A percentile compares a stretch with the other conserved stretches of the same genome.
Conservation (phyloP, 2,329 filamentous ascomycete genomes). For the Xylaria sp. region DNA sequence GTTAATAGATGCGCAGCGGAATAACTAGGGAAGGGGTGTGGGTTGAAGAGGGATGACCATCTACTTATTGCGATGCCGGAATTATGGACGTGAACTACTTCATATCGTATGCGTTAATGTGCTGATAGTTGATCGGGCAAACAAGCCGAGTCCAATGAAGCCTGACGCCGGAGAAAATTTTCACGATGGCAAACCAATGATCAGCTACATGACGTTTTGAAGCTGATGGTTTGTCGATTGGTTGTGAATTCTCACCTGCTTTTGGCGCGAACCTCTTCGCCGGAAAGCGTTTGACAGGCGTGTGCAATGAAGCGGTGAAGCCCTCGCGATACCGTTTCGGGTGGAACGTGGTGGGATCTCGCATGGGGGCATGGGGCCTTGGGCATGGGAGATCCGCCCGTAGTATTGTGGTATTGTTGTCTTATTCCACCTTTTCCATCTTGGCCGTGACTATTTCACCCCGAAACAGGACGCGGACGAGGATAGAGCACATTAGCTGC, state of each 20-base stretch:
- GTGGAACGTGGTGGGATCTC: slow-evolving; percentile 42
- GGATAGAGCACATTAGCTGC: slow-evolving; percentile 39
- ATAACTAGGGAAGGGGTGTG: slow-evolving; percentile 5
- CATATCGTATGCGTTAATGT: slow-evolving; percentile 24
- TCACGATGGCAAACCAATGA: slow-evolving; percentile 33
- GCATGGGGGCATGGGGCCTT: slow-evolving; percentile 29
- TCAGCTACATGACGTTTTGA: background rate
- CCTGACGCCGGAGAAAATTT: slow-evolving; percentile 27
- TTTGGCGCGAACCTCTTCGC: slow-evolving; percentile 37
- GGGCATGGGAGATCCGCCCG: slow-evolving; percentile 37
- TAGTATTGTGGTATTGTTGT: slow-evolving; percentile 21
- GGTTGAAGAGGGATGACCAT: background rate
- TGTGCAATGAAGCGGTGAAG: slow-evolving; percentile 45
- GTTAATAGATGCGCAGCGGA: slow-evolving; percentile 1
- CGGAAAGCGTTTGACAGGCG: slow-evolving; percentile 38
- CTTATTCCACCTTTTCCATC: slow-evolving; percentile 20
- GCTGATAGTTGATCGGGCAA: slow-evolving; percentile 16
- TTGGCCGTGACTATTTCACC: slow-evolving; percentile 15
- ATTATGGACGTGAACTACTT: slow-evolving; percentile 1
- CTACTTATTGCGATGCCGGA: slow-evolving; percentile 22
- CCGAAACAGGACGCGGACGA: slow-evolving; percentile 20
- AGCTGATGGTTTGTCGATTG: slow-evolving; percentile 35
- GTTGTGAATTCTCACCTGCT: slow-evolving; percentile 29
- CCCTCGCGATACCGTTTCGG: slow-evolving; percentile 45
- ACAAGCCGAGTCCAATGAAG: slow-evolving; percentile 25